Evolutionary conservation across 306 rosid species (phyloP).

Genomic region (Nissolia schottii): DNA sequence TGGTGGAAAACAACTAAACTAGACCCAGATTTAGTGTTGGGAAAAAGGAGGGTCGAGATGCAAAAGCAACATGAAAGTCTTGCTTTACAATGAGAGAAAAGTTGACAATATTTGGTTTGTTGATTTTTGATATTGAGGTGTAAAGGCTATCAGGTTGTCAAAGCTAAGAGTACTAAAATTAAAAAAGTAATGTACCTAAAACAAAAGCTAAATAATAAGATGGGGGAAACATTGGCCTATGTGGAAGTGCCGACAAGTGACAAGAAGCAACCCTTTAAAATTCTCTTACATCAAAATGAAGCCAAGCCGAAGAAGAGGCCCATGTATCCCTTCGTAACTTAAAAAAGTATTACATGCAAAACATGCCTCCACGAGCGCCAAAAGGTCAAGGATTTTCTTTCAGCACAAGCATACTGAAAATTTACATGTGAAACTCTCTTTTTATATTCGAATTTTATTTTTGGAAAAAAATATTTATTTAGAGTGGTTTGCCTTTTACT

Average conservation of each 20-base stretch:
- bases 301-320: no score
- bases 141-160: slow-evolving; percentile 39
- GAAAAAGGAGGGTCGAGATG: slow-evolving; percentile 38
- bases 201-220: not conserved
- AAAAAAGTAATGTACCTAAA: not conserved
- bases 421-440: not conserved
- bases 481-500: no score
- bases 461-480: no score
- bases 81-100: slow-evolving; percentile 37
- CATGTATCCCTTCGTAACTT: not conserved
- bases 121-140: slow-evolving; percentile 51
- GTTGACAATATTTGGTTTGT: slow-evolving; percentile 37
- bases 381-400: not conserved
- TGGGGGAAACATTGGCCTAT: not conserved
- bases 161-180: slow-evolving; percentile 7
- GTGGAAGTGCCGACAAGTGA: slow-evolving; percentile 30
- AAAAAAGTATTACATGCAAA: slow-evolving; percentile 2
- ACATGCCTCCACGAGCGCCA: not conserved
- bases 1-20: slow-evolving; percentile 27
- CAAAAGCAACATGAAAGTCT: slow-evolving; percentile 48
- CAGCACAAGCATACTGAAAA: not conserved
- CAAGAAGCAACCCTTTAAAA: not conserved
- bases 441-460: not conserved
- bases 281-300: not conserved
- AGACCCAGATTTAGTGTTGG: slow-evolving; percentile 40